Evolutionary conservation across 169 alveolate genomes (phyloP), one percentile per base, ranked within the genome.

Genomic region (Cryptosporidium andersoni): DNA sequence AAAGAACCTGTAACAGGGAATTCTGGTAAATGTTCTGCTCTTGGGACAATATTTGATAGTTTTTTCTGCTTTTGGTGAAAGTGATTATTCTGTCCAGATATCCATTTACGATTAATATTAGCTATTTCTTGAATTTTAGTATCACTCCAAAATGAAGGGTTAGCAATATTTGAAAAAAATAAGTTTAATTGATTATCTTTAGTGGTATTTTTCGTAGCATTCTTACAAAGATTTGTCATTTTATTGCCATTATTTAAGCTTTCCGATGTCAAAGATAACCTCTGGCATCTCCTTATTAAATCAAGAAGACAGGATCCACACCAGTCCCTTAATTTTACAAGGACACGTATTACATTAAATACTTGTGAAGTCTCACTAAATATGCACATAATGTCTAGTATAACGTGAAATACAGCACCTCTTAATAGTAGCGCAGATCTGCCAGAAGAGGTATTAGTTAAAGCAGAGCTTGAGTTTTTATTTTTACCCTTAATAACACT

Each of bases 281-380:
- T 74, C 40, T 74, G 85, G 25, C 85, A 74, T 1, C 85, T 74
- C 14, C 85, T 74, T 16, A 74, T 58, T 56, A 74, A 60, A 60
- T 74, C 85, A 16, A 74, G 60, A 47, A 74, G 45, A 60, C 85
- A 74, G 9, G 85, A 74, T 6, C 85, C 85, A 74, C 85, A 74
- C 85, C 85, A 74, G 60, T 74, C 85, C 55, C 85, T 42, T 42
- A 74, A 42, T 49, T 74, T 74, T n/a, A 74, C 85, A 25, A 74
- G 16, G 7, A 74, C 85, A 47, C 85, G 55, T 42, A 74, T 74
- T 42, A 74, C 85, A 48, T 74, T 58, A 51, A 74, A 74, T 25
- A 74, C 85, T 34, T 74, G 85, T 55, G 85, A 55, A n/a, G 85
- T 74, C 25, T 74, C 85, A 47, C 85, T 74, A 6, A 74, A 42